Base-by-base conservation (phyloP, 306 rosid species). In the Spatholobus suberectus region DNA sequence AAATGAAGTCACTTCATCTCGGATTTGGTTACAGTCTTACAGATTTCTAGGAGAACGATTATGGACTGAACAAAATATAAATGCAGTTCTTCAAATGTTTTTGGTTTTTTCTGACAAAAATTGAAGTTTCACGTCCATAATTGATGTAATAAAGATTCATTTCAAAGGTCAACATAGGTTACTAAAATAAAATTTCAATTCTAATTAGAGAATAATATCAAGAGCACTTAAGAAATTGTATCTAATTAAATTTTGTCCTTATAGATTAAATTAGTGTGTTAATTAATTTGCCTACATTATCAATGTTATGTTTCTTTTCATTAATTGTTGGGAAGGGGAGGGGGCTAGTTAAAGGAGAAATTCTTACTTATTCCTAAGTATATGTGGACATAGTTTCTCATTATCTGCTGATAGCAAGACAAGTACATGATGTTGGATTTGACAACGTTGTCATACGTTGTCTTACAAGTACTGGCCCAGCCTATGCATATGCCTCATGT, bases 381-480 rank as follows among this genome's bases (percentile, higher is more conserved):
- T 37, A 20, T 29, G 59, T 69, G 61, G 49, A 32, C 26, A 58
- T 32, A 11, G 62, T 34, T 46, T 35, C 41, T 34, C 47, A 5
- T 15, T 51, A 51, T 49, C 55, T 81, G 49, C n/a, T 73, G 79
- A 73, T 35, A 47, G 67, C 57, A 46, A 81, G 73, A 81, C 52
- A 81, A 70, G 70, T 8, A 43, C 29, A 47, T 62, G 65, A 23
- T 61, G 79, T 34, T 10, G 18, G 74, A 81, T 81, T 73, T 73
- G 74, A 81, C 84, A 81, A 15, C 41, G 38, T 81, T 70, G 49
- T 63, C 52, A 43, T 72, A 67, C 43, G 51, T 20, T 59, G 73
- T 35, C 75, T 74, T 82, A 35, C 40, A 84, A 7, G 23, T 46
- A 15, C 49, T 73, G 84, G 84, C 59, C 84, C 81, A 68, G 54